Evolutionary conservation across 2,329 filamentous ascomycete species (phyloP), one percentile per base, ranked within the genome.

Genomic region (Trichoderma sp.): DNA sequence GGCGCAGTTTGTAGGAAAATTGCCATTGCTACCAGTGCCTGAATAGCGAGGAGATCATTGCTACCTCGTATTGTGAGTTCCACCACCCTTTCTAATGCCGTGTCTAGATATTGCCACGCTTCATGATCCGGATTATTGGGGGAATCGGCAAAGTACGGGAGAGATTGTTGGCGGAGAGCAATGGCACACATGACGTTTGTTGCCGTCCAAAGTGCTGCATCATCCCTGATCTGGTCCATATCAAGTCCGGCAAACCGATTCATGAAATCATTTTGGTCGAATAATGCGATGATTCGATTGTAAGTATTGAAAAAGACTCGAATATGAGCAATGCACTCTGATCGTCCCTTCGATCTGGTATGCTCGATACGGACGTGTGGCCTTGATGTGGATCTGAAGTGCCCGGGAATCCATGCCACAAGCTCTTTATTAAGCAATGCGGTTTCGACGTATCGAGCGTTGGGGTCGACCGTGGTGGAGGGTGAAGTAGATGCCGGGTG

Each of bases 101-200:
- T 27, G n/a, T 63, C 37, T 10, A 63, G 15, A 8, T 63, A 37
- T 27, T 52, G 42, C 59, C 59, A 63, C 13, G 59, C 42, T 19
- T 63, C 59, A 9, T 35, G 59, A 15, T 50, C 59, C 9, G 29
- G 59, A 35, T 48, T 34, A 35, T 32, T 22, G 15, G 59, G 42
- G 13, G 25, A 50, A 32, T 50, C 42, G 25, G 25, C 22, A 22
- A 63, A 8, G n/a, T 45, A 35, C 4, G 45, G 4, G 15, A 34
- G 10, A 5, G 34, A 17, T 34, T 35, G 7, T 29, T 63, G 59
- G 17, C 59, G 59, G 9, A 48, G 59, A 52, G 42, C 45, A 25
- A 63, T 22, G 22, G 59, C 59, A 37, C 59, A 63, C 42, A 63
- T 63, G 19, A 63, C 42, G 32, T 63, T 63, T 52, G 59, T 63